Percentiles rank a stretch among this genome's conserved stretches.
Conservation (phyloP, 495 filamentous ascomycete species). For the Penicillium lividum region DNA sequence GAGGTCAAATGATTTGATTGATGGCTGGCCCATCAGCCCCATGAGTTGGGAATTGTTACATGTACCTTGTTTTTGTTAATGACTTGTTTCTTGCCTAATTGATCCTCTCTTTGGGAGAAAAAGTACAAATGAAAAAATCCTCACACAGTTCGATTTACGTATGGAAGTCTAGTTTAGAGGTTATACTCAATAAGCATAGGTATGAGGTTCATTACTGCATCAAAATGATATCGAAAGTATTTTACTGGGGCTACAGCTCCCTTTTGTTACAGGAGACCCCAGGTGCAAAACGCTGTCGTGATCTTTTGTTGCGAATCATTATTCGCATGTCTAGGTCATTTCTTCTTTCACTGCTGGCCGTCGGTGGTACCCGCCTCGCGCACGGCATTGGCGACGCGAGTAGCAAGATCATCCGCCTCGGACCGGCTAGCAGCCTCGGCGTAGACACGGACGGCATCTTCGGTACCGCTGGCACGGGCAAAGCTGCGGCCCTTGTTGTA, state of each 20-base stretch:
- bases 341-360: slow-evolving; percentile 8
- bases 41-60: background rate
- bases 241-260: slow-evolving; percentile 8
- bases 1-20: background rate
- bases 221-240: slow-evolving; percentile 16
- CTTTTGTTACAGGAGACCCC: slow-evolving; percentile 2
- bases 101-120: slow-evolving; percentile 2
- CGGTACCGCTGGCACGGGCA: slow-evolving; percentile 89
- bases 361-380: slow-evolving; percentile 41
- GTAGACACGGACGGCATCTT: slow-evolving; percentile 95
- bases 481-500: slow-evolving; percentile 90
- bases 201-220: slow-evolving; percentile 19
- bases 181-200: slow-evolving; percentile 1
- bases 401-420: slow-evolving; percentile 84
- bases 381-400: slow-evolving; percentile 75
- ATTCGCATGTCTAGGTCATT: background rate
- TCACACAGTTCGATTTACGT: background rate
- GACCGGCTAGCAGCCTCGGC: slow-evolving; percentile 87
- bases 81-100: slow-evolving; percentile 10
- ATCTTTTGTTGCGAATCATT: slow-evolving; percentile 9
- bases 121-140: slow-evolving; percentile 8
- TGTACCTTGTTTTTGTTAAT: background rate
- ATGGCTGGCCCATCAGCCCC: slow-evolving; percentile 20
- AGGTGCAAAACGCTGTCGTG: slow-evolving; percentile 11
- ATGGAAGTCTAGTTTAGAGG: background rate